Percentiles rank a stretch among this genome's conserved stretches.
phyloP scores from a whole-genome alignment of 2,329 filamentous ascomycete species.

The Trichoderma citrinoviride region DNA sequence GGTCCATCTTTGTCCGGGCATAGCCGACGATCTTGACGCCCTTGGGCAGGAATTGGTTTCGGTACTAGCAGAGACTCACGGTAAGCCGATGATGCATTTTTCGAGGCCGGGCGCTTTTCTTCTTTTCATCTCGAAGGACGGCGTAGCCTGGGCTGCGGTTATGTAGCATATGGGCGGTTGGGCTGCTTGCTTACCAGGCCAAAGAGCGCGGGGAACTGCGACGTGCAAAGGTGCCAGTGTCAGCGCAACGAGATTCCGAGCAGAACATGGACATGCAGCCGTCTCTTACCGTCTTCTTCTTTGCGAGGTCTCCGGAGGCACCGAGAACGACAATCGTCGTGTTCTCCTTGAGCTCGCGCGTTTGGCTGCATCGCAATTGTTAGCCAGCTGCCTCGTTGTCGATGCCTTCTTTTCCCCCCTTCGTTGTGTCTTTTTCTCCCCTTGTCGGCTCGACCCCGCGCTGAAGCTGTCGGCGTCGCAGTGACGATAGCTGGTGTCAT shows the following conservation, averaged over 20 bases:
- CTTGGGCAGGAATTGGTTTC: constrained; percentile 97
- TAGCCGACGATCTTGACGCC: constrained; percentile 97
- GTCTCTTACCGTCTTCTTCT: constrained; percentile 91
- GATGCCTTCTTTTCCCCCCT: neutral
- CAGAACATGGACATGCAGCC: constrained; percentile 22
- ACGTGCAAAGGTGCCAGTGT: constrained; percentile 15
- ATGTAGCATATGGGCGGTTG: neutral
- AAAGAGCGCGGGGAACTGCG: constrained; percentile 91
- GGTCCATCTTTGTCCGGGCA: constrained; percentile 99
- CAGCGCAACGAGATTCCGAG: constrained; percentile 12
- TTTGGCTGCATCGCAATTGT: constrained; percentile 48
- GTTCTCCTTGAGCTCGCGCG: constrained; percentile 96
- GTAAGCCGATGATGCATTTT: constrained; percentile 10
- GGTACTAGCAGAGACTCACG: constrained; percentile 65
- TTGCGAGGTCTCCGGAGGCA: constrained; percentile 94
- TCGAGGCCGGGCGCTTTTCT: neutral
- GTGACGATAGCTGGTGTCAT: constrained; percentile 22
- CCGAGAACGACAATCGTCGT: constrained; percentile 95
- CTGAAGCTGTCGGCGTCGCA: constrained; percentile 13
- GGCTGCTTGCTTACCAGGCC: constrained; percentile 71
- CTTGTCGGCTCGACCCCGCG: constrained; percentile 17
- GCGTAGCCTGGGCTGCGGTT: neutral
- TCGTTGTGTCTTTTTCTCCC: neutral
- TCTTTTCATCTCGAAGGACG: neutral
- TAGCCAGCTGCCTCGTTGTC: constrained; percentile 7